phyloP scores from a whole-genome alignment of 2,329 filamentous ascomycete genomes.

The Onygenales sp. region DNA sequence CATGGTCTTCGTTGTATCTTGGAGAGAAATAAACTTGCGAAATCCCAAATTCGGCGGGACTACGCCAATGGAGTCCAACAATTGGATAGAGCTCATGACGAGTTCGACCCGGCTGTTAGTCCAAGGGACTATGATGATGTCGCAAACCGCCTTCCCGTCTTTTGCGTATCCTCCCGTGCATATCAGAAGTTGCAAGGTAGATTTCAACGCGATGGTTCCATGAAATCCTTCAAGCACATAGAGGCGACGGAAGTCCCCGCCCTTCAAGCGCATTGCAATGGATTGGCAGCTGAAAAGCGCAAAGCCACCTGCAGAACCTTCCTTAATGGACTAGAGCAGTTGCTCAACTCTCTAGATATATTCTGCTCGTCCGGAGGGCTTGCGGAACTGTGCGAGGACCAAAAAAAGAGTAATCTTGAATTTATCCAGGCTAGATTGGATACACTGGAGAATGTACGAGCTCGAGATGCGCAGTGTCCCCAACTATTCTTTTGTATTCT shows the following conservation, averaged over 20 bases:
- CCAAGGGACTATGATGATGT: conserved; percentile 50
- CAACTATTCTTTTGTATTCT: background rate
- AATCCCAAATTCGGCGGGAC: conserved; percentile 45
- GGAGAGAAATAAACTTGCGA: conserved; percentile 48
- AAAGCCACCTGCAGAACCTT: conserved; percentile 39
- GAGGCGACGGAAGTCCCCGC: conserved; percentile 52
- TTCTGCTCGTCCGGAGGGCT: conserved; percentile 33
- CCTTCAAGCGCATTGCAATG: conserved; percentile 50
- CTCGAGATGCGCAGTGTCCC: background rate
- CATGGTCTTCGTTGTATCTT: conserved; percentile 36
- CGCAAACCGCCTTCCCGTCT: conserved; percentile 49
- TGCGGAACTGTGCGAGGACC: conserved; percentile 31
- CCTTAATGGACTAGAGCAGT: conserved; percentile 41
- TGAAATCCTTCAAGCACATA: conserved; percentile 43
- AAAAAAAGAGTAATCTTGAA: conserved; percentile 29
- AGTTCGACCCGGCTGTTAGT: conserved; percentile 47
- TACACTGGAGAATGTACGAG: background rate
- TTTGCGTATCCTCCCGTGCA: conserved; percentile 53
- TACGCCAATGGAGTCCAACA: conserved; percentile 53
- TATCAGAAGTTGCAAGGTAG: conserved; percentile 54
- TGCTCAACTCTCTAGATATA: conserved; percentile 45
- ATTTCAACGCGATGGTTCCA: conserved; percentile 42
- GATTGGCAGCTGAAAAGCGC: conserved; percentile 44
- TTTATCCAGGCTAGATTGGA: conserved; percentile 23
- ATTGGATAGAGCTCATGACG: conserved; percentile 41